These are phyloP conservation scores for Cyberlindnera mycetangii DNA, from an alignment of 805 yeast species.

Conservation along the genomic window DNA sequence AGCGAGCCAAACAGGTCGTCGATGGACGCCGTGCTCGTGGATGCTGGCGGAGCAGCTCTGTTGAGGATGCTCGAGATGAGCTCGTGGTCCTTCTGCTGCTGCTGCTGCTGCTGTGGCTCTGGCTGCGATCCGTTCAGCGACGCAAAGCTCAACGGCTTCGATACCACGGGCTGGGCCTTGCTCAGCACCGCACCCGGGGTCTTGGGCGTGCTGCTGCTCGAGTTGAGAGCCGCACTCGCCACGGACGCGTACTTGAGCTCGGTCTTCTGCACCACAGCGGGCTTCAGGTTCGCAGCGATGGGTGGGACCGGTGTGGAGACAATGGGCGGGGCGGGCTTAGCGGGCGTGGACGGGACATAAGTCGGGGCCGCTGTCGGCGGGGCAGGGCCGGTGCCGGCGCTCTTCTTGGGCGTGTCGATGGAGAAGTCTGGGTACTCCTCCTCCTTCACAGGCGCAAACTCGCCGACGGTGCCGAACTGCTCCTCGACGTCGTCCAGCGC, in stretches of 20 bases:
- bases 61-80: slow-evolving; percentile 1
- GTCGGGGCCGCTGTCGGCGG: slow-evolving; percentile 7
- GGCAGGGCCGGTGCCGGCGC: slow-evolving; percentile 4
- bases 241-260: slow-evolving; percentile 57
- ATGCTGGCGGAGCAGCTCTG: background rate
- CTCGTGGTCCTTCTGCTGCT: slow-evolving; percentile 6
- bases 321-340: slow-evolving; percentile 1
- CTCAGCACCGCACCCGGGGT: background rate
- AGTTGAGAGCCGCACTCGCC: slow-evolving; percentile 21
- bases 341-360: slow-evolving; percentile 7
- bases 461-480: slow-evolving; percentile 50
- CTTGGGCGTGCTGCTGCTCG: slow-evolving; percentile 23
- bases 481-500: slow-evolving; percentile 61
- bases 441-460: slow-evolving; percentile 23
- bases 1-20: slow-evolving; percentile 24
- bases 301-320: slow-evolving; percentile 10
- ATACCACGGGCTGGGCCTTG: background rate
- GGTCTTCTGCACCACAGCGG: slow-evolving; percentile 54
- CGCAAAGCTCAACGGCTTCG: slow-evolving; percentile 3
- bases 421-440: slow-evolving; percentile 15
- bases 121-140: background rate
- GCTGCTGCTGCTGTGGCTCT: slow-evolving; percentile 8
- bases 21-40: slow-evolving; percentile 2
- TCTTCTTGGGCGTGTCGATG: slow-evolving; percentile 14
- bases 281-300: slow-evolving; percentile 37